Base-by-base conservation (phyloP, 441 rosid species). In the Biscutella laevigata region DNA sequence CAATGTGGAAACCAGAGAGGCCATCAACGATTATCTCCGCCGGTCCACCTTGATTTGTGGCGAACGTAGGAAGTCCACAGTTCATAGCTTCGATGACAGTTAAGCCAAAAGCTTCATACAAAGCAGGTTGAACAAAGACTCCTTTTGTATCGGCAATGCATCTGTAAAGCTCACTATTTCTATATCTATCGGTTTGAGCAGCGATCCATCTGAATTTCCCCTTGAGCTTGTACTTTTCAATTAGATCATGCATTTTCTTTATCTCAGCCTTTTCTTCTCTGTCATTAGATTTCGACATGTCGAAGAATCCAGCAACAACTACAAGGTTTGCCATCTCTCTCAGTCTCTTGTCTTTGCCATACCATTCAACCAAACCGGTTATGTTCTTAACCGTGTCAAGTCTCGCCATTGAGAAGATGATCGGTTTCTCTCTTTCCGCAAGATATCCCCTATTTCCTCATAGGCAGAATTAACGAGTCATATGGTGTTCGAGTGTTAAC, bases 31-130 rank as follows among this genome's bases (percentile, higher is more conserved):
- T 83, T 12, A 88, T 88, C 76, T 91, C 96, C 0, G 94, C 96
- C 0, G 96, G 98, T 9, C 96, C 96, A 28, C 96, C 96, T 74
- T 91, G 82, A 52, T 81, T 80, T 1, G 98, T 91, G 2, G 96
- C 98, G 30, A 91, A 91, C 2, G 84, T 88, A 9, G 98, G 95
- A 0, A 91, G 61, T 39, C 98, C 96, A 51, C 96, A 85, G 79
- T 79, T 85, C 95, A 91, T 91, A 8, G 96, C 98, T 72, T 91
- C 96, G 1, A 88, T 83, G 46, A 91, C 96, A 0, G 98, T 91
- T 15, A 91, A 68, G 34, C 96, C 96, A 53, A 91, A 91, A 45
- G 95, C 96, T 68, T 91, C 98, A 53, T 87, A 91, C 10, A 91
- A 66, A 39, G 98, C 98, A 9, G 98, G 96, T 69, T 88, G 96